These are phyloP conservation scores for Halocafeteria seosinensis DNA, from an alignment of 108 stramenopile species.

Conservation along the genomic window DNA sequence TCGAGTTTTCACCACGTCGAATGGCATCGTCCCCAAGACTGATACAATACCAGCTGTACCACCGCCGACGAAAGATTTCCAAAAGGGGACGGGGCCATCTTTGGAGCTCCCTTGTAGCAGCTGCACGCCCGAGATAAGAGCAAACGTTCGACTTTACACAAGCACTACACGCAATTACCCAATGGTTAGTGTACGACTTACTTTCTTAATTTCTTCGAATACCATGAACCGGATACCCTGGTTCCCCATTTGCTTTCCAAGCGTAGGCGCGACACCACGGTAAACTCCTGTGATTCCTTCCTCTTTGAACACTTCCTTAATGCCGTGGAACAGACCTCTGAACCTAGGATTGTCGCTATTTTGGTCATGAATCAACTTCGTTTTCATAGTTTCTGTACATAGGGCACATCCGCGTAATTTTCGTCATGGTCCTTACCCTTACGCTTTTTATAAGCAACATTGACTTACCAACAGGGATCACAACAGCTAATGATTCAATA, in stretches of 20 bases:
- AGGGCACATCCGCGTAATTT: too few relatives aligned
- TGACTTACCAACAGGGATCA: not conserved
- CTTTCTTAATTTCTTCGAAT: constrained; percentile 81
- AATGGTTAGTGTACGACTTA: too few relatives aligned
- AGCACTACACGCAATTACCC: too few relatives aligned
- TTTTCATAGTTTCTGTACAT: constrained; percentile 93
- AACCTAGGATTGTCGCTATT: constrained; percentile 40
- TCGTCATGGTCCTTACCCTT: too few relatives aligned
- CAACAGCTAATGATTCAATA: not conserved
- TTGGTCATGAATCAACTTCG: constrained; percentile 70
- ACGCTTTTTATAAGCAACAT: too few relatives aligned
- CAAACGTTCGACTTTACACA: too few relatives aligned
- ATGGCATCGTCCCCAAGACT: constrained; percentile 81
- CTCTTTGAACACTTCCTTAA: constrained; percentile 53
- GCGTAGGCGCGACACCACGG: constrained; percentile 72
- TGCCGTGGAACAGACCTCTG: constrained; percentile 46
- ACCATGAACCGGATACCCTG: constrained; percentile 92
- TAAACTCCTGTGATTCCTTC: constrained; percentile 86
- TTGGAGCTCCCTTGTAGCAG: not conserved
- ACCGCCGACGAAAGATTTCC: constrained; percentile 49
- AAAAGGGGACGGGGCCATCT: not conserved
- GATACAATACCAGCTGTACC: constrained; percentile 89
- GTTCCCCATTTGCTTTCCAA: constrained; percentile 87
- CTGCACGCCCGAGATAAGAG: too few relatives aligned
- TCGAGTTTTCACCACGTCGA: constrained; percentile 91